Evolutionary conservation across 164 flowering plant genomes (phyloP).

Genomic region (Nelumbo lutea): DNA sequence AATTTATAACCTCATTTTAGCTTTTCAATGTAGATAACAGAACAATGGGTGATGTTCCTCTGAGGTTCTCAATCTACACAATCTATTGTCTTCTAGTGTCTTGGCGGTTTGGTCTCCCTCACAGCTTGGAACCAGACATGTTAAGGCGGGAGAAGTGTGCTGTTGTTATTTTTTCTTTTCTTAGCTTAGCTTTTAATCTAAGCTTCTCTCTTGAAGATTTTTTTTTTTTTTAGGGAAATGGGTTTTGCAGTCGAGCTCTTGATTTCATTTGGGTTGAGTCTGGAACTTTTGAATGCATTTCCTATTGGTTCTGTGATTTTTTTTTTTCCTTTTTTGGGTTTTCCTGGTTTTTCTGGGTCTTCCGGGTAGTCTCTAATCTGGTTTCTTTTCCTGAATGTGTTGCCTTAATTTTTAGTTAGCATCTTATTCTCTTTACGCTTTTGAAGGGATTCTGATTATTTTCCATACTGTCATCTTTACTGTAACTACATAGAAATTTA

Average conservation of each 20-base stretch:
- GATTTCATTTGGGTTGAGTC: not conserved
- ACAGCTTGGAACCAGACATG: not conserved
- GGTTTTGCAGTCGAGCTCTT: conserved; percentile 14
- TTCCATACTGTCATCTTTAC: not conserved
- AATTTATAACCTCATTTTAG: not conserved
- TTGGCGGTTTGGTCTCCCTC: not conserved
- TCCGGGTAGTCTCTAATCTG: not conserved
- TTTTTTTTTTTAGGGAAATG: not conserved
- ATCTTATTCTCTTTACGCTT: not conserved
- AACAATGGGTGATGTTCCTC: conserved; percentile 16
- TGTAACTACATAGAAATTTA: not conserved
- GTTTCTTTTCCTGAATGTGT: no score
- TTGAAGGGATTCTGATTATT: not conserved
- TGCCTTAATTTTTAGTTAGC: not conserved
- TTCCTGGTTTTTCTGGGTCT: not conserved
- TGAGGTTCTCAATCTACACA: conserved; percentile 10
- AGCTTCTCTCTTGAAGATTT: not conserved
- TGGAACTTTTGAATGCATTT: conserved; percentile 6
- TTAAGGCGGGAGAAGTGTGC: not conserved
- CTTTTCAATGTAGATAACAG: conserved; percentile 14
- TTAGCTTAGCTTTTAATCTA: not conserved
- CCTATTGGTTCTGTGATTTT: not conserved
- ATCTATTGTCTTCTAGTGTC: not conserved
- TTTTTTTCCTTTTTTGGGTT: not conserved
- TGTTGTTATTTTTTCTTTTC: not conserved